phyloP scores from a whole-genome alignment of 140 eudicot genomes.

The Oenanthe javanica region DNA sequence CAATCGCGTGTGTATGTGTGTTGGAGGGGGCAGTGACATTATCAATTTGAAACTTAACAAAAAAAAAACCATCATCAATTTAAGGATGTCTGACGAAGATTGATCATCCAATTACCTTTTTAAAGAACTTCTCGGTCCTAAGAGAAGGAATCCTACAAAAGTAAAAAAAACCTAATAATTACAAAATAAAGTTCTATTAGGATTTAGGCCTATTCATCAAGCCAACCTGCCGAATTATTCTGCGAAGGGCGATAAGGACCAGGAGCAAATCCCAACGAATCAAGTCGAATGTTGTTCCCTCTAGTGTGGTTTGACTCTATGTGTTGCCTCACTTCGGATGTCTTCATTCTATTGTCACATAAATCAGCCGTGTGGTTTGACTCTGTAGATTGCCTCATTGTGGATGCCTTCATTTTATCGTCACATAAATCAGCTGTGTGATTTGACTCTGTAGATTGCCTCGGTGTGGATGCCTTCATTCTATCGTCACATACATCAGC shows the following conservation, averaged over 20 bases:
- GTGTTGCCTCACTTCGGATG: neutral
- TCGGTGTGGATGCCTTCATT: too few species aligned
- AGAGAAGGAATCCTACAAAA: neutral
- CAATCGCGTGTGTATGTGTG: too few species aligned
- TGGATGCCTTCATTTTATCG: neutral
- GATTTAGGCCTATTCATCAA: constrained; percentile 25
- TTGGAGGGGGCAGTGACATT: too few species aligned
- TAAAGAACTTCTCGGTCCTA: too few species aligned
- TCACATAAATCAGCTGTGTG: too few species aligned
- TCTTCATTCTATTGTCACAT: neutral
- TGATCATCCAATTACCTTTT: too few species aligned
- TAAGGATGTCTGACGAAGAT: too few species aligned
- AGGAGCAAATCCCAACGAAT: constrained; percentile 24
- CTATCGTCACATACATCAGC: neutral
- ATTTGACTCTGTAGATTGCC: neutral
- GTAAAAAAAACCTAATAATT: neutral
- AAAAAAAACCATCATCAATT: too few species aligned
- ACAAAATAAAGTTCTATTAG: neutral
- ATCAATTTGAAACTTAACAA: too few species aligned
- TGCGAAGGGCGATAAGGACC: constrained; percentile 20
- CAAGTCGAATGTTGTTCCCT: neutral
- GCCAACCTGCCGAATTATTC: constrained; percentile 31
- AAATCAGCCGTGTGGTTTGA: neutral
- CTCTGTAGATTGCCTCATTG: neutral
- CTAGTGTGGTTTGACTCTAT: neutral